phyloP scores from a whole-genome alignment of 2,329 filamentous ascomycete genomes.

The Talaromyces verruculosus region DNA sequence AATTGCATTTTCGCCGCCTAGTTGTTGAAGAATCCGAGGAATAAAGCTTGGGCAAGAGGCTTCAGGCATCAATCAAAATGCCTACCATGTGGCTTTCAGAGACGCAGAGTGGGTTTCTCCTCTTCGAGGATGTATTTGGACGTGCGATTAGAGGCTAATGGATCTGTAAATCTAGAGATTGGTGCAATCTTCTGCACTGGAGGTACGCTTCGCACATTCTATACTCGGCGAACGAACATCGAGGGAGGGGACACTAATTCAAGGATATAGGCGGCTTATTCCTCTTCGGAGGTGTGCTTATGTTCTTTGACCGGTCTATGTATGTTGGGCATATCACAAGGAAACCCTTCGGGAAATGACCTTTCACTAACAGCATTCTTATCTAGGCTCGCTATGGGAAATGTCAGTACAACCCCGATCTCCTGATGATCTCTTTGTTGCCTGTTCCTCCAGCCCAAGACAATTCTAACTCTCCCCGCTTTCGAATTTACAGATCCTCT shows the following conservation, averaged over 20 bases:
- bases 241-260: neutral
- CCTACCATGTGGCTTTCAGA: constrained; percentile 96
- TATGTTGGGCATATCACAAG: constrained; percentile 47
- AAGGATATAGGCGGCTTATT: constrained; percentile 76
- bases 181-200: constrained; percentile 97
- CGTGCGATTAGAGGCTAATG: neutral
- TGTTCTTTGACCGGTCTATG: constrained; percentile 98
- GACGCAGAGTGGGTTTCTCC: constrained; percentile 73
- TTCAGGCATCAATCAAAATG: constrained; percentile 52
- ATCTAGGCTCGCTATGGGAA: constrained; percentile 90
- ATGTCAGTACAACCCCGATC: constrained; percentile 56
- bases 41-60: neutral
- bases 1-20: neutral
- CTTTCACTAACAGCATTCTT: constrained; percentile 4
- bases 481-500: constrained; percentile 70
- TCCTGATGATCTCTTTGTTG: neutral
- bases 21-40: neutral
- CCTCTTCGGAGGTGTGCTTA: constrained; percentile 85
- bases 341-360: neutral
- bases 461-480: constrained; percentile 16
- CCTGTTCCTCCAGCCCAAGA: constrained; percentile 18
- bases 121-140: neutral
- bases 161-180: constrained; percentile 65
- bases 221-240: neutral
- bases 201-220: constrained; percentile 61